Evolutionary conservation across 192 early-diverging fungal species (phyloP), one percentile per base, ranked within the genome.

Genomic region (Gonapodya sp.): DNA sequence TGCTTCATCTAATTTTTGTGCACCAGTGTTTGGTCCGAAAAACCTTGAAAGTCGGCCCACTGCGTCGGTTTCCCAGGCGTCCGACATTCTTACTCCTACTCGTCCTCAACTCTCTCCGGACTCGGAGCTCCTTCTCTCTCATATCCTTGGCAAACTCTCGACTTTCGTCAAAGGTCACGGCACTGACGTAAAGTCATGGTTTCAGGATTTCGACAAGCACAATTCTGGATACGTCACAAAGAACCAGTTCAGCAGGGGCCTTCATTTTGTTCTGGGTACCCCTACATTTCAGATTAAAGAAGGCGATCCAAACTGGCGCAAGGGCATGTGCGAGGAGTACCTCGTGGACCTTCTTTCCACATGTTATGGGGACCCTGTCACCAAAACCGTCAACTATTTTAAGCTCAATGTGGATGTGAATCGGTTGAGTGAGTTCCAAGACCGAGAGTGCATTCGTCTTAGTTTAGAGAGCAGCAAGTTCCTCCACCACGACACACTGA

Each of bases 391-490:
- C 35, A 91, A 91, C 82, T 91, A 91, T 80, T 89, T 91, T 81
- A 91, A 91, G 73, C 81, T 91, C 36, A 88, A 91, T 73, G 87
- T 87, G 1, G 88, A 91, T 73, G 87, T 89, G 1, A 91, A 88
- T 75, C 81, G 89, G 1, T 64, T 64, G 24, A 64, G 46, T 64
- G 46, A 64, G 46, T 64, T 64, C 24, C n/a, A n/a, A n/a, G n/a
- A n/a, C n/a, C n/a, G n/a, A n/a, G n/a, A n/a, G n/a, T n/a, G n/a
- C n/a, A n/a, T n/a, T n/a, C n/a, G n/a, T n/a, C n/a, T n/a, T n/a
- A n/a, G n/a, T n/a, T n/a, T n/a, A n/a, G n/a, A n/a, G n/a, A n/a
- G n/a, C n/a, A n/a, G n/a, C n/a, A n/a, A n/a, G n/a, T n/a, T n/a
- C n/a, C n/a, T n/a, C n/a, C n/a, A n/a, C n/a, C n/a, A n/a, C 46